A percentile compares a stretch with the other conserved stretches of the same genome.
These are phyloP conservation scores for Myriangium duriaei DNA, from an alignment of 2,329 filamentous ascomycete species.

Conservation along the genomic window DNA sequence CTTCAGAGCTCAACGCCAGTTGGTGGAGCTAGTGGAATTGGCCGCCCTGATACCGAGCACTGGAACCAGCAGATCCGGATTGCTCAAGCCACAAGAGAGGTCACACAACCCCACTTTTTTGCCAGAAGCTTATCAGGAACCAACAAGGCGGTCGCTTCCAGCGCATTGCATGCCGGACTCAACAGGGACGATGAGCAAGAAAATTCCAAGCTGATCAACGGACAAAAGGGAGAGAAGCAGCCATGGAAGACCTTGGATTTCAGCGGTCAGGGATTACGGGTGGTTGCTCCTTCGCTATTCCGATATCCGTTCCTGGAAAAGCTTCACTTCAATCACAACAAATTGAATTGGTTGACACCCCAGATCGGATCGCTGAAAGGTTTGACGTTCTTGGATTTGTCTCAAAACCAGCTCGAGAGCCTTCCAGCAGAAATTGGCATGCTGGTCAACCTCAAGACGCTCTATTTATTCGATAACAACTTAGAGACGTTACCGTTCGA, in stretches of 20 bases:
- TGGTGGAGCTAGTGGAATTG: slow-evolving; percentile 42
- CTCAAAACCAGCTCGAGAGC: slow-evolving; percentile 70
- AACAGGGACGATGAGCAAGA: slow-evolving; percentile 40
- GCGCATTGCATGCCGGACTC: slow-evolving; percentile 34
- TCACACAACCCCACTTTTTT: slow-evolving; percentile 62
- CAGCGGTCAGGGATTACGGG: slow-evolving; percentile 86
- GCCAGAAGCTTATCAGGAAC: slow-evolving; percentile 57
- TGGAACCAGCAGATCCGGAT: slow-evolving; percentile 82
- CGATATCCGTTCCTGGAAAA: slow-evolving; percentile 80
- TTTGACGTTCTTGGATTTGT: slow-evolving; percentile 73
- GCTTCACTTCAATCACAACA: slow-evolving; percentile 89
- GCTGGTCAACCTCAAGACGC: slow-evolving; percentile 80
- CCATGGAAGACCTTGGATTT: slow-evolving; percentile 91
- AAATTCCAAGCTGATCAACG: slow-evolving; percentile 42
- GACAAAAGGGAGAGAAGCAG: slow-evolving; percentile 54
- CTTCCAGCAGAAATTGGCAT: slow-evolving; percentile 89
- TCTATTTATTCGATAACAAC: slow-evolving; percentile 83
- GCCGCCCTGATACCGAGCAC: slow-evolving; percentile 53
- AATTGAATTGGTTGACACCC: slow-evolving; percentile 65
- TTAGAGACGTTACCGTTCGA: slow-evolving; percentile 73
- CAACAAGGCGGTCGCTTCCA: slow-evolving; percentile 52
- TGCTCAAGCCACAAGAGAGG: slow-evolving; percentile 59
- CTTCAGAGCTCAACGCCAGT: slow-evolving; percentile 47
- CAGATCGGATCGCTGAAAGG: slow-evolving; percentile 72
- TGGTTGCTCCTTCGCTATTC: slow-evolving; percentile 69